Percentiles rank a stretch among this genome's conserved stretches.
Conservation (phyloP, 306 rosid genomes). For the Alnus glutinosa region DNA sequence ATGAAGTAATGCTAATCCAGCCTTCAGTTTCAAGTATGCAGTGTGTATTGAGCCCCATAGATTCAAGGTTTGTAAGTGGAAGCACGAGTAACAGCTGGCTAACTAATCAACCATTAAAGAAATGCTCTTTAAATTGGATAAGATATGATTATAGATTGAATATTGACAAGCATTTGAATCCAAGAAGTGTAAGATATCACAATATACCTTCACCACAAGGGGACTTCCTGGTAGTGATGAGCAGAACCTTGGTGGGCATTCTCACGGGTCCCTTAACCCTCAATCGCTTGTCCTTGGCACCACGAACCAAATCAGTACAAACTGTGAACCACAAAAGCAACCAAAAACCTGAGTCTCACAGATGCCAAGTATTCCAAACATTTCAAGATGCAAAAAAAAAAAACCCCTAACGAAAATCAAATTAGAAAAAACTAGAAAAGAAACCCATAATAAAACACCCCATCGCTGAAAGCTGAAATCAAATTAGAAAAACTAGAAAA, state of each 20-base stretch:
- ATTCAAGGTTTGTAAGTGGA: neutral
- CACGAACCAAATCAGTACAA: conserved; percentile 81
- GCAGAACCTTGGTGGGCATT: conserved; percentile 86
- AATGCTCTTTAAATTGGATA: neutral
- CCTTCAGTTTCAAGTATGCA: neutral
- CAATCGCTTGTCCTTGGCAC: conserved; percentile 81
- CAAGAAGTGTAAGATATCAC: neutral
- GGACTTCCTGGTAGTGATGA: conserved; percentile 83
- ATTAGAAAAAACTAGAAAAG: neutral
- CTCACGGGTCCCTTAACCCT: conserved; percentile 96
- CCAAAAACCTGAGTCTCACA: neutral
- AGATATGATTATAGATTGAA: neutral
- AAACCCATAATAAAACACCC: neutral
- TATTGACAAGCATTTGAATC: conserved; percentile 1
- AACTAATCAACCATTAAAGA: neutral
- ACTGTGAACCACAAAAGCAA: conserved; percentile 32
- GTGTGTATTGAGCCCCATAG: neutral
- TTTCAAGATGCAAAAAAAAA: neutral
- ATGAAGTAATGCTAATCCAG: neutral
- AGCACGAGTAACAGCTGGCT: neutral
- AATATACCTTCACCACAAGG: conserved; percentile 85
- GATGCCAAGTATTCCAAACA: neutral
- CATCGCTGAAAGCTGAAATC: neutral
- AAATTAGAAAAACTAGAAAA: neutral
- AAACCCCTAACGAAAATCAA: neutral